phyloP scores from a whole-genome alignment of 257 asterid genomes.

The Solanum sejunctum region DNA sequence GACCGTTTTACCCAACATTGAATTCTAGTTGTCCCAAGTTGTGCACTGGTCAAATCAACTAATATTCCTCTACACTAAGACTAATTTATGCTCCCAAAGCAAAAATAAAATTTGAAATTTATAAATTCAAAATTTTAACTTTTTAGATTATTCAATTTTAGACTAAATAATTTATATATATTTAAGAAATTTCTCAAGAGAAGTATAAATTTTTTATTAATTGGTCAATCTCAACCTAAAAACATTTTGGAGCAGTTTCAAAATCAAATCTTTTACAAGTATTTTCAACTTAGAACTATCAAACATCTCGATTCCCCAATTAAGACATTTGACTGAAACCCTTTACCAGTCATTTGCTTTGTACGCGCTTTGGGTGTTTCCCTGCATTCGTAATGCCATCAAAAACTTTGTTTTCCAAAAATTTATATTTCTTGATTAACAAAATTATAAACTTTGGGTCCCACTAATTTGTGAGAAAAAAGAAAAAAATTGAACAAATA shows the following conservation, averaged over 20 bases:
- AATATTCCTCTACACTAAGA: neutral
- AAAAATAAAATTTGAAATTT: no score
- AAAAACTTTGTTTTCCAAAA: neutral
- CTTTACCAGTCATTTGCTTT: neutral
- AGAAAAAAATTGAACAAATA: no score
- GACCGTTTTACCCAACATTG: neutral
- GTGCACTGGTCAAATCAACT: neutral
- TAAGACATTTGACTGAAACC: no score
- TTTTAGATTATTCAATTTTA: no score
- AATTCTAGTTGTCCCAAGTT: neutral
- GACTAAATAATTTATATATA: no score
- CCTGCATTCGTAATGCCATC: neutral
- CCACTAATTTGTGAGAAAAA: neutral
- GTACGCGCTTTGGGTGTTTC: neutral
- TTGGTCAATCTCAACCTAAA: neutral
- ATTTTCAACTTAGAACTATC: neutral
- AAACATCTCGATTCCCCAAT: neutral
- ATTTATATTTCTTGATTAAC: neutral
- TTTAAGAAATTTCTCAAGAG: no score
- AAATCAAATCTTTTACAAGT: neutral
- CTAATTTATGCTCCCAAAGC: neutral
- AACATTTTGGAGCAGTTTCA: neutral
- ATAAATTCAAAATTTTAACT: no score
- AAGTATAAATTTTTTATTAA: no score
- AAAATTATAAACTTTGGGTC: neutral